Percentiles rank a stretch among this genome's conserved stretches.
phyloP scores from a whole-genome alignment of 129 eudicot species.

The Smallanthus sonchifolius region DNA sequence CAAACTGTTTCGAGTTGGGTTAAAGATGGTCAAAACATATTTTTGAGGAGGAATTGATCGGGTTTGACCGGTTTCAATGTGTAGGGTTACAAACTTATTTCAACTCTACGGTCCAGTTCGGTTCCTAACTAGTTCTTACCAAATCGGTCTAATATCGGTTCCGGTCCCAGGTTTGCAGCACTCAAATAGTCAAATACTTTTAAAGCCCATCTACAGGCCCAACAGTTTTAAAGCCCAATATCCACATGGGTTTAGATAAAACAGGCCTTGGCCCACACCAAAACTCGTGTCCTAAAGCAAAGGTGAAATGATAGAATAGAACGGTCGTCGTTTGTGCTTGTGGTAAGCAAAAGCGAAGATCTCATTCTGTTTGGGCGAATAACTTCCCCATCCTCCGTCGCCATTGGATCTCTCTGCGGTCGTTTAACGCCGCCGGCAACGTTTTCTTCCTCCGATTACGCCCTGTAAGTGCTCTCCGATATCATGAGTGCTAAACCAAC shows the following conservation, averaged over 20 bases:
- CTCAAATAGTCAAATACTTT: too few species aligned
- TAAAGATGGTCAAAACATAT: too few species aligned
- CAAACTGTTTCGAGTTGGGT: too few species aligned
- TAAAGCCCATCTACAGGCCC: too few species aligned
- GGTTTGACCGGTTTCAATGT: too few species aligned
- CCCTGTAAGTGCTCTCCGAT: constrained; percentile 17
- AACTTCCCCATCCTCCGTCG: background rate
- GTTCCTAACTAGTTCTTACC: too few species aligned
- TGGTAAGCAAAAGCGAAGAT: background rate
- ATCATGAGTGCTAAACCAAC: background rate
- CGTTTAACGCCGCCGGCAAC: constrained; percentile 9
- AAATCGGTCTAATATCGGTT: too few species aligned
- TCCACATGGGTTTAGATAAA: background rate
- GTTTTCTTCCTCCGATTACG: background rate
- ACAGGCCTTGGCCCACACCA: background rate
- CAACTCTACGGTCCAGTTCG: too few species aligned
- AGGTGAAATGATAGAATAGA: background rate
- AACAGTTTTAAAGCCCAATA: background rate
- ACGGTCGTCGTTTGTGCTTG: constrained; percentile 10
- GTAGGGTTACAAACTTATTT: too few species aligned
- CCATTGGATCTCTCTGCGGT: constrained; percentile 21
- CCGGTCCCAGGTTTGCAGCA: too few species aligned
- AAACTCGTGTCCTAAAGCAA: background rate
- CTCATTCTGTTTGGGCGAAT: constrained; percentile 1
- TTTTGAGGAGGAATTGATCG: too few species aligned